Evolutionary conservation across 2,329 filamentous ascomycete species (phyloP), one percentile per base, ranked within the genome.

Genomic region (Penicillium verrucosum): DNA sequence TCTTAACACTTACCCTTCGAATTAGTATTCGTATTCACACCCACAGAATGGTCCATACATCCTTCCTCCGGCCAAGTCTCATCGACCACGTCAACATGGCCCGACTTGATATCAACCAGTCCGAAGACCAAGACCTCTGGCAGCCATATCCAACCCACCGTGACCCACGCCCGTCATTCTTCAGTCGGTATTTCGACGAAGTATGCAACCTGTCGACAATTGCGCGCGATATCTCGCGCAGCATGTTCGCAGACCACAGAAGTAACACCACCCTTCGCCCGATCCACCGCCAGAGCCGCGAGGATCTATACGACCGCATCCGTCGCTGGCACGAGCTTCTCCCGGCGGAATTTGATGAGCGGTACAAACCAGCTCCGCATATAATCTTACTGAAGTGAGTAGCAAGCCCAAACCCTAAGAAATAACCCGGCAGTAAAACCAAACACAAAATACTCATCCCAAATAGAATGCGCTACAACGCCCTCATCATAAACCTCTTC

Each of bases 401-500:
- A 56, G 9, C n/a, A 25, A 5, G 36, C 11, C 11, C 40, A 47
- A 4, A 0, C 27, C 27, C 2, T 7, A 2, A 4, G 2, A n/a
- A 14, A 9, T 9, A 2, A 23, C 4, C 29, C 8, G 12, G 9
- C 11, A 30, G 30, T 5, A 3, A 30, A 27, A 6, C 2, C 12
- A 1, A 47, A 27, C 6, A 2, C 6, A 30, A n/a, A 23, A 62
- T 34, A 34, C 30, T 36, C 11, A 40, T 23, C 7, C 12, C 3
- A 21, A 14, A 3, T 30, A 75, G 71, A 43, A 74, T 75, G 68
- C 66, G 72, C 16, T 73, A 71, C 38, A 59, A 74, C 47, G 64
- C 72, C 40, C 54, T 72, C 29, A 60, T 69, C 23, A 74, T 75
- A 51, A 74, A 66, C 49, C 54, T 75, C n/a, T 71, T 75, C 61